Conservation (phyloP, 1,284 basidiomycete species). For the Apiotrichum mycotoxinovorans region DNA sequence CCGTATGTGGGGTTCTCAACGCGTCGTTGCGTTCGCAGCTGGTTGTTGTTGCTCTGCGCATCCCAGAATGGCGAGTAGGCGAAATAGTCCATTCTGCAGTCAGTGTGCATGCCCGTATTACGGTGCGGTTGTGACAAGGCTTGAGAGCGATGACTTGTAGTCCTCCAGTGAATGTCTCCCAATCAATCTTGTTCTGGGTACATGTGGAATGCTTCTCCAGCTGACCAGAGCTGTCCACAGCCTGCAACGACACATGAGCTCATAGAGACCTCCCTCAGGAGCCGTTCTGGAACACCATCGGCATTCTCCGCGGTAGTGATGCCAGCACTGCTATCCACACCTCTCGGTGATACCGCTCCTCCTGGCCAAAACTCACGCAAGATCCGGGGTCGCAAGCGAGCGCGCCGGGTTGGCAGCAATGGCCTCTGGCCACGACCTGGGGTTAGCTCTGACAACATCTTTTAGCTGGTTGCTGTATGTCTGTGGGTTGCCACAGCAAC, state of each 20-base stretch:
- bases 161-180: too few species aligned
- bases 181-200: too few species aligned
- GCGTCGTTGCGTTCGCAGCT: conserved; percentile 36
- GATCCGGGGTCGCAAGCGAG: conserved; percentile 36
- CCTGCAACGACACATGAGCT: too few species aligned
- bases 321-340: too few species aligned
- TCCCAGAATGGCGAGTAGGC: conserved; percentile 47
- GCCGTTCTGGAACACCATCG: too few species aligned
- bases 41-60: conserved; percentile 40
- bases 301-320: too few species aligned
- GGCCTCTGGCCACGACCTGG: conserved; percentile 45
- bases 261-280: too few species aligned
- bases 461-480: not conserved
- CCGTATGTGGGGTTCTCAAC: conserved; percentile 42
- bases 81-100: conserved; percentile 46
- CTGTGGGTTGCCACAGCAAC: too few species aligned
- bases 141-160: too few species aligned
- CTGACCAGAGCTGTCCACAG: too few species aligned
- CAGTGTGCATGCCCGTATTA: not conserved
- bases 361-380: conserved; percentile 28
- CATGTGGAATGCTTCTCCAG: too few species aligned
- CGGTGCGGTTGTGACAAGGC: too few species aligned
- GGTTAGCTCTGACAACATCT: conserved; percentile 10
- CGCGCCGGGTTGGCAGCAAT: conserved; percentile 40
- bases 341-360: not conserved